A percentile compares a stretch with the other conserved stretches of the same genome.
These are phyloP conservation scores for Cryphonectria parasitica DNA, from an alignment of 2,329 filamentous ascomycete species.

Conservation along the genomic window DNA sequence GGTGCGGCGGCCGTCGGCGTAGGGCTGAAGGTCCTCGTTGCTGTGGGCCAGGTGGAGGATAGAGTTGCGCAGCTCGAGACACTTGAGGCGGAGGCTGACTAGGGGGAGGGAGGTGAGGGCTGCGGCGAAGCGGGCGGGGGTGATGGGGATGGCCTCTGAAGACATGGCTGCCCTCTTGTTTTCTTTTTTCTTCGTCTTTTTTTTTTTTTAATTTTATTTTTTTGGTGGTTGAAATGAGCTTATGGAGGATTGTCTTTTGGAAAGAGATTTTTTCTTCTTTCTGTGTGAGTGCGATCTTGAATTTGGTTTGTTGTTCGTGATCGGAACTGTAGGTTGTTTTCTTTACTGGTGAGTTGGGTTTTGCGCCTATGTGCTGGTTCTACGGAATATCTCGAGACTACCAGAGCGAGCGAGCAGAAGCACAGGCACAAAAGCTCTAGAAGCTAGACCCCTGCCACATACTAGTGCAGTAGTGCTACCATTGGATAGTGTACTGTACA, in stretches of 20 bases:
- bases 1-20: conserved; percentile 55
- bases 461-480: not conserved
- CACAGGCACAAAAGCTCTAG: not conserved
- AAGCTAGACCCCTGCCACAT: not conserved
- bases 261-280: not conserved
- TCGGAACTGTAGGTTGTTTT: not conserved
- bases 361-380: not conserved
- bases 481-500: too few species aligned
- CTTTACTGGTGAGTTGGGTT: not conserved
- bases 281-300: not conserved
- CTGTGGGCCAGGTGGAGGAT: conserved; percentile 75
- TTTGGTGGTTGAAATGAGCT: too few species aligned
- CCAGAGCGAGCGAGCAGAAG: too few species aligned
- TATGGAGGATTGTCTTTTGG: not conserved
- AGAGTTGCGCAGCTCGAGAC: conserved; percentile 75
- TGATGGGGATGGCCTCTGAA: conserved; percentile 60
- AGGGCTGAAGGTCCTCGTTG: conserved; percentile 73
- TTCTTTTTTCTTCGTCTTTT: not conserved
- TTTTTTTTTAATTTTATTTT: too few species aligned
- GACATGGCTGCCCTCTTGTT: conserved; percentile 53
- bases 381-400: not conserved
- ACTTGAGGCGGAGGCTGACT: conserved; percentile 71
- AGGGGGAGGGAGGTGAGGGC: conserved; percentile 70
- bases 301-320: not conserved
- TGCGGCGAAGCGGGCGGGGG: conserved; percentile 64